Percentiles rank a stretch among this genome's conserved stretches.
Evolutionary conservation across 495 filamentous ascomycete species (phyloP).

Genomic region (Neurospora sp.): DNA sequence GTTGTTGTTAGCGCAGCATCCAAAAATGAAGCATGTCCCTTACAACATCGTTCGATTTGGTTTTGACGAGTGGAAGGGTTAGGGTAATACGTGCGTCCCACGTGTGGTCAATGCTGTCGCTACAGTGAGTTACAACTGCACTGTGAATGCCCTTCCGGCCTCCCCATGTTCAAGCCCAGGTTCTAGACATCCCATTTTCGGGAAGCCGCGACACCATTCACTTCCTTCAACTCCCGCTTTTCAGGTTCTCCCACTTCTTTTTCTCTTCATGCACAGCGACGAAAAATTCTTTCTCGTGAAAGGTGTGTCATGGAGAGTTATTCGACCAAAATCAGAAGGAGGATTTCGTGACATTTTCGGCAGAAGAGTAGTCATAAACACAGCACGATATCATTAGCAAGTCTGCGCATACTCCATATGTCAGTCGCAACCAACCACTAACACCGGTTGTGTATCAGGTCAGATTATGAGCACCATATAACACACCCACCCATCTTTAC

Average conservation of each 20-base stretch:
- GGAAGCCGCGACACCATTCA: background rate
- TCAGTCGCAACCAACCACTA: background rate
- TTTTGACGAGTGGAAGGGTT: background rate
- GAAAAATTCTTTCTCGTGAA: background rate
- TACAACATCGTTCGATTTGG: conserved; percentile 29
- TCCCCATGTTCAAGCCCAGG: background rate
- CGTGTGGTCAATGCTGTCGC: conserved; percentile 5
- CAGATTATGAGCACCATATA: background rate
- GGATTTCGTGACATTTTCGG: background rate
- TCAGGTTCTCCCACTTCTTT: background rate
- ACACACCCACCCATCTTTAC: background rate
- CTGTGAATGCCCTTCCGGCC: background rate
- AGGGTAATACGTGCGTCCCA: conserved; percentile 7
- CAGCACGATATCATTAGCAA: background rate
- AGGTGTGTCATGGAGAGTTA: background rate
- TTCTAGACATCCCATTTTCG: background rate
- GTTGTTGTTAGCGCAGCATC: background rate
- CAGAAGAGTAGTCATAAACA: background rate
- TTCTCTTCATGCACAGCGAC: background rate
- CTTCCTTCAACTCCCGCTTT: background rate
- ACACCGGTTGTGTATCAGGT: background rate
- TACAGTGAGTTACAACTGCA: background rate
- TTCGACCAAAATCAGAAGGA: background rate
- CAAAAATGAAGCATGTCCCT: conserved; percentile 50
- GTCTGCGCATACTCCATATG: background rate